A percentile compares a stretch with the other conserved stretches of the same genome.
Conservation (phyloP, 306 rosid species). For the Glycyrrhiza uralensis region DNA sequence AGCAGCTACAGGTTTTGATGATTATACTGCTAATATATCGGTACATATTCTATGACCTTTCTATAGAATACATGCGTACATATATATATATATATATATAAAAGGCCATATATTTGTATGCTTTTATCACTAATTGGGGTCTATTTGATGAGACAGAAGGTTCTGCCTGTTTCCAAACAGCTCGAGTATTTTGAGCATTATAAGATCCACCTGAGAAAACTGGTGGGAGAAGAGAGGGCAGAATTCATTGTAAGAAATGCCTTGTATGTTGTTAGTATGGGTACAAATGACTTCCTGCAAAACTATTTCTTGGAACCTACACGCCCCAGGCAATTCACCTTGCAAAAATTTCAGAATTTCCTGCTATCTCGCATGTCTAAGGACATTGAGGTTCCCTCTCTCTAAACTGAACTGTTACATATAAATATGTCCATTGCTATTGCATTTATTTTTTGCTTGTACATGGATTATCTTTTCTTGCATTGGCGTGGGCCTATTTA, state of each 20-base stretch:
- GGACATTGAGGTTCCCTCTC: conserved; percentile 39
- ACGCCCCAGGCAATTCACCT: conserved; percentile 55
- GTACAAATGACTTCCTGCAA: conserved; percentile 73
- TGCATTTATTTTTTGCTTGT: conserved; percentile 3
- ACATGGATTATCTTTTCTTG: not conserved
- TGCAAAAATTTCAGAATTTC: conserved; percentile 44
- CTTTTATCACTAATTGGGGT: not conserved
- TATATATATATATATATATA: no score
- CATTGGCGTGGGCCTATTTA: not conserved
- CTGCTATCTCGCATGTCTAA: conserved; percentile 50
- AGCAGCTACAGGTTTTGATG: conserved; percentile 77
- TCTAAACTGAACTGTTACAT: not conserved
- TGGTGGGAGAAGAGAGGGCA: conserved; percentile 44
- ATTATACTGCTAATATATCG: conserved; percentile 65
- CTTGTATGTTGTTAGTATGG: conserved; percentile 54
- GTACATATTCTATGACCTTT: conserved; percentile 31
- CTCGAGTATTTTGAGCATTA: conserved; percentile 64
- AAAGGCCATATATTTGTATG: not conserved
- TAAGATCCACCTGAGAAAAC: conserved; percentile 42
- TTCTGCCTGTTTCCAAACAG: conserved; percentile 50
- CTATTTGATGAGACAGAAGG: conserved; percentile 46
- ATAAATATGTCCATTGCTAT: no score
- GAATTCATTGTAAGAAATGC: conserved; percentile 48
- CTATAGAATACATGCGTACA: not conserved
- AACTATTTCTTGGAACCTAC: conserved; percentile 64